A percentile compares a stretch with the other conserved stretches of the same genome.
phyloP scores from a whole-genome alignment of 2,329 filamentous ascomycete species.

The Colletotrichum simmondsii region DNA sequence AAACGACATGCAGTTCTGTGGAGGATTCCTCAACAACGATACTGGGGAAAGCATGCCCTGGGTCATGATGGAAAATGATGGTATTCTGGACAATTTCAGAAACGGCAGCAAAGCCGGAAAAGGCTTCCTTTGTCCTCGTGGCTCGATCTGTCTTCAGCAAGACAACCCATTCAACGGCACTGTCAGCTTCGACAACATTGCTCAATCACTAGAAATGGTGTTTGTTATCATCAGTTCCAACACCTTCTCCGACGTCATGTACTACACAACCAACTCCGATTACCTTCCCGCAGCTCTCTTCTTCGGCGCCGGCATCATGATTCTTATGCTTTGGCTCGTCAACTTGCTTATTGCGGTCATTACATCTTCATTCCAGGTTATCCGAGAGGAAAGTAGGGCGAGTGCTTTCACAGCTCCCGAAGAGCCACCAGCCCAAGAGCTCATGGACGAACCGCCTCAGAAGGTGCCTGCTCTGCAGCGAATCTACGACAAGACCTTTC shows the following conservation, averaged over 20 bases:
- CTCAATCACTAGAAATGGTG: conserved; percentile 90
- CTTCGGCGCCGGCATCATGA: conserved; percentile 79
- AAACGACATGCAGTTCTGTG: conserved; percentile 82
- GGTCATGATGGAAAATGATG: conserved; percentile 55
- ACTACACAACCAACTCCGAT: conserved; percentile 91
- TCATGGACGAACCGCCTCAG: conserved; percentile 36
- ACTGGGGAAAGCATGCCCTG: conserved; percentile 73
- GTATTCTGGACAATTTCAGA: conserved; percentile 56
- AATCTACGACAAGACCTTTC: conserved; percentile 78
- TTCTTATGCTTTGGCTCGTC: conserved; percentile 95
- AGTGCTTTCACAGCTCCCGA: conserved; percentile 90
- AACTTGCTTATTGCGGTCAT: conserved; percentile 97
- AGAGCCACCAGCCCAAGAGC: conserved; percentile 49
- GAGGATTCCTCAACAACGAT: conserved; percentile 76
- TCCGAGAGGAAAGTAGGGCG: conserved; percentile 92
- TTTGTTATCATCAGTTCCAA: conserved; percentile 99
- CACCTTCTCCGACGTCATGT: conserved; percentile 95
- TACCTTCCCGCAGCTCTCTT: conserved; percentile 88
- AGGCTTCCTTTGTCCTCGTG: conserved; percentile 87
- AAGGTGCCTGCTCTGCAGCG: conserved; percentile 68
- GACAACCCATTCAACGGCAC: conserved; percentile 85
- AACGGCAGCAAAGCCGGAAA: conserved; percentile 70
- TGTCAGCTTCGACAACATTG: conserved; percentile 93
- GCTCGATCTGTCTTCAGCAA: conserved; percentile 85
- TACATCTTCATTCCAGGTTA: conserved; percentile 97